Conservation (phyloP, 2,329 filamentous ascomycete species). For the Talaromyces sp. region DNA sequence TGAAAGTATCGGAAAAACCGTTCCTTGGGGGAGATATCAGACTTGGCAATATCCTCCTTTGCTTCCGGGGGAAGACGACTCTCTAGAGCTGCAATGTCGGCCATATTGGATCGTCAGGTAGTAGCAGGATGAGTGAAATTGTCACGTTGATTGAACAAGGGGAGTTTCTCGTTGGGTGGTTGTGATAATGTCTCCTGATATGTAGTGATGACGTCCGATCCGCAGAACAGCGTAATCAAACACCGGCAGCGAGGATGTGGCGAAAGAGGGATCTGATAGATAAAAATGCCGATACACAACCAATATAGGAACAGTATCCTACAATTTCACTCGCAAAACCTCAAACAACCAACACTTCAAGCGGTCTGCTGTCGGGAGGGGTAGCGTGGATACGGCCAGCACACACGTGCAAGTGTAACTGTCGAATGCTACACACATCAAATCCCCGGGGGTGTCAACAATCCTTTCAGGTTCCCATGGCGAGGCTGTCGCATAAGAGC, state of each 20-base stretch:
- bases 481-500: background rate
- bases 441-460: background rate
- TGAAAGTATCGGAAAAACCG: conserved; percentile 83
- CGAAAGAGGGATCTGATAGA: background rate
- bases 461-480: background rate
- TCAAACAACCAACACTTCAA: too few species aligned
- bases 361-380: background rate
- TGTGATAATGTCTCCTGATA: background rate
- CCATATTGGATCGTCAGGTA: conserved; percentile 19
- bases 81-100: conserved; percentile 23
- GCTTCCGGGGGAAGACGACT: conserved; percentile 26
- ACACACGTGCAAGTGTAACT: background rate
- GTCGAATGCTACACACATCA: background rate
- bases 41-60: conserved; percentile 28
- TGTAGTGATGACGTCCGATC: conserved; percentile 15
- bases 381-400: background rate
- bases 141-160: background rate
- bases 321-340: too few species aligned
- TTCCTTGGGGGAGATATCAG: conserved; percentile 56
- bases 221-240: background rate
- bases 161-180: background rate
- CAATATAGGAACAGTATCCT: background rate
- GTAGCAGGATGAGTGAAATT: background rate
- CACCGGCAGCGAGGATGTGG: background rate
- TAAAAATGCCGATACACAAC: background rate